These are phyloP conservation scores for Daldinia bambusicola DNA, from an alignment of 495 filamentous ascomycete genomes.

Conservation along the genomic window DNA sequence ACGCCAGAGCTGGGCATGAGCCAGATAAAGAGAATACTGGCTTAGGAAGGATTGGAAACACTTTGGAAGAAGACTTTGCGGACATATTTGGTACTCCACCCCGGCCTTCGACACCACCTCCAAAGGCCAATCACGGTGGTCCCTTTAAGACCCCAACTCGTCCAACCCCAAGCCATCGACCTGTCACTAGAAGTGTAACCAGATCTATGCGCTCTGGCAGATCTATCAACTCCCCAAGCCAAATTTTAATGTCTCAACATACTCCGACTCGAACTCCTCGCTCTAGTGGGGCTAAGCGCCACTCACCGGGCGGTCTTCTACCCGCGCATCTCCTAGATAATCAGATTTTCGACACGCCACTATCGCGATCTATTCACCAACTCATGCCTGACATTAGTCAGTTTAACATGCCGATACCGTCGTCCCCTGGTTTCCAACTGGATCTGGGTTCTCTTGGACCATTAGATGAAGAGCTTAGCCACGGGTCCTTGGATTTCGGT, in stretches of 20 bases:
- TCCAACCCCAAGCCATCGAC: conserved; percentile 65
- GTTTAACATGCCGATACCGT: conserved; percentile 50
- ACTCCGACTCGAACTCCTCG: conserved; percentile 59
- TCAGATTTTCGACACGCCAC: conserved; percentile 61
- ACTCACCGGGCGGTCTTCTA: conserved; percentile 49
- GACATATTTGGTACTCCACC: conserved; percentile 66
- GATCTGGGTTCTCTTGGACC: conserved; percentile 55
- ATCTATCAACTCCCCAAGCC: conserved; percentile 50
- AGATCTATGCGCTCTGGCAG: conserved; percentile 59
- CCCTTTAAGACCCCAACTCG: conserved; percentile 67
- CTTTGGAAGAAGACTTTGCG: conserved; percentile 61
- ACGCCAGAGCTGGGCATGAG: conserved; percentile 49
- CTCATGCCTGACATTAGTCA: conserved; percentile 66
- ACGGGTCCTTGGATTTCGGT: conserved; percentile 52
- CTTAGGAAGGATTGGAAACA: conserved; percentile 31
- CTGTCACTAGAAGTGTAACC: conserved; percentile 66
- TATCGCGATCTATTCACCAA: conserved; percentile 68
- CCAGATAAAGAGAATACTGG: conserved; percentile 55
- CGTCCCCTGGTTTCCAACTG: conserved; percentile 49
- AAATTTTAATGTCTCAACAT: conserved; percentile 48
- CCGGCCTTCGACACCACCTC: conserved; percentile 71
- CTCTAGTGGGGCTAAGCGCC: conserved; percentile 41
- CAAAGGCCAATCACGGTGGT: conserved; percentile 58
- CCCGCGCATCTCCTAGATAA: conserved; percentile 50
- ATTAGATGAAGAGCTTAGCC: conserved; percentile 51